These are phyloP conservation scores for Panellus pusillus DNA, from an alignment of 768 basidiomycete genomes.

Conservation along the genomic window DNA sequence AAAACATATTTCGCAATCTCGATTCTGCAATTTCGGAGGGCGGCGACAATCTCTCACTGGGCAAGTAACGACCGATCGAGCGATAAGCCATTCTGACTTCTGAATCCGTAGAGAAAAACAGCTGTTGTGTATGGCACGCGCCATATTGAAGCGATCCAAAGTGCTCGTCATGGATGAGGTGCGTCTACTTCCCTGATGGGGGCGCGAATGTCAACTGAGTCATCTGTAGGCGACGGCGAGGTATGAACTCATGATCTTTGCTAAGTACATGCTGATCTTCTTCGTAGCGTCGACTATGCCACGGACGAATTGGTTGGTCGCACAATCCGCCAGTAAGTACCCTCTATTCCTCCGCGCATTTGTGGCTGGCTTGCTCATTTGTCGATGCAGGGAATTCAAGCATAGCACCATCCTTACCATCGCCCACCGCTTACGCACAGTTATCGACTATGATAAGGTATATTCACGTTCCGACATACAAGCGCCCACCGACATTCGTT, in stretches of 20 bases:
- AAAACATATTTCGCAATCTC: slow-evolving; percentile 72
- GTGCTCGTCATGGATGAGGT: slow-evolving; percentile 86
- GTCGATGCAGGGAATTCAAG: slow-evolving; percentile 62
- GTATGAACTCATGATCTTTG: slow-evolving; percentile 31
- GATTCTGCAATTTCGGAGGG: slow-evolving; percentile 75
- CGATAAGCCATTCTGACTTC: background rate
- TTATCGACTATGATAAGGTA: slow-evolving; percentile 83
- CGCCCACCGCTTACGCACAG: slow-evolving; percentile 74
- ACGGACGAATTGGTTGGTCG: slow-evolving; percentile 85
- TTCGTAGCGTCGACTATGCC: slow-evolving; percentile 7
- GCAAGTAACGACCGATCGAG: slow-evolving; percentile 41
- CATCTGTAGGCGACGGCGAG: slow-evolving; percentile 63
- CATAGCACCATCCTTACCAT: slow-evolving; percentile 82
- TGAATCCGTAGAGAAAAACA: slow-evolving; percentile 59
- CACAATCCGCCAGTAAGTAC: slow-evolving; percentile 71
- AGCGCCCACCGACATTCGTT: background rate
- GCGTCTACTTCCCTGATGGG: slow-evolving; percentile 17
- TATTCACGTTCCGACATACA: slow-evolving; percentile 26
- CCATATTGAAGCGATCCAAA: slow-evolving; percentile 75
- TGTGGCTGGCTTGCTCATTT: background rate
- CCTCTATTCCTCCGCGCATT: background rate
- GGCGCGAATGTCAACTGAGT: background rate
- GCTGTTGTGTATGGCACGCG: slow-evolving; percentile 82
- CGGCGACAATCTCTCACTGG: slow-evolving; percentile 87
- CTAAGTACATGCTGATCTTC: background rate